Evolutionary conservation across 306 rosid species (phyloP).

Genomic region (Ochetophila trinervis): DNA sequence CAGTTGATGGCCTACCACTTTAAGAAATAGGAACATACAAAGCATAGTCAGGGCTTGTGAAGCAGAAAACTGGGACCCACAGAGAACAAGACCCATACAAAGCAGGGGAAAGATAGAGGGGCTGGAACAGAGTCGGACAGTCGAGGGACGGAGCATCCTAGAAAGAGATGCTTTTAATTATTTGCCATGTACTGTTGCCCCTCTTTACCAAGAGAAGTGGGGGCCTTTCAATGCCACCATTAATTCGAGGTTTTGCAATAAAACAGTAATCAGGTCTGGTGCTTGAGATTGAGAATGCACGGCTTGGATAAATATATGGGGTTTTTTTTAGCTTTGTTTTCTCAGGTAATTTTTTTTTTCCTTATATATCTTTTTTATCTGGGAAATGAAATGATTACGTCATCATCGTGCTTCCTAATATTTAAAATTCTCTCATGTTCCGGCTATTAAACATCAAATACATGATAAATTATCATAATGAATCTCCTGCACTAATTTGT

Average conservation of each 20-base stretch:
- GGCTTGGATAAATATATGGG: background rate
- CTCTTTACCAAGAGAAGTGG: conserved; percentile 2
- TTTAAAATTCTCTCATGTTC: too few species aligned
- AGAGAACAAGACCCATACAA: background rate
- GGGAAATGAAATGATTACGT: background rate
- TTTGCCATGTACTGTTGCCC: background rate
- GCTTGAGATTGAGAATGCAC: background rate
- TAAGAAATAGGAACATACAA: background rate
- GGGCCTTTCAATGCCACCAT: background rate
- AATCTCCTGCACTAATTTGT: background rate
- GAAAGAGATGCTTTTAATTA: conserved; percentile 20
- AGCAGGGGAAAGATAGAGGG: conserved; percentile 10
- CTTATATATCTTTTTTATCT: too few species aligned
- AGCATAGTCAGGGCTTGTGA: background rate
- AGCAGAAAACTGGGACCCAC: conserved; percentile 6
- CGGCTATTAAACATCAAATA: too few species aligned
- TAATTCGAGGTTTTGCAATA: conserved; percentile 9
- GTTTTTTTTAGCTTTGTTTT: background rate
- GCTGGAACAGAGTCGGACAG: background rate
- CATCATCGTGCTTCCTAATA: too few species aligned
- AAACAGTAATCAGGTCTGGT: conserved; percentile 6
- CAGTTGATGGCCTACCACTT: conserved; percentile 1
- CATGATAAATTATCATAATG: background rate
- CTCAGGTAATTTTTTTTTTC: background rate
- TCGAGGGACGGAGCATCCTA: conserved; percentile 10